Evolutionary conservation across 2,329 filamentous ascomycete species (phyloP).

Genomic region (Microdochium nivale): DNA sequence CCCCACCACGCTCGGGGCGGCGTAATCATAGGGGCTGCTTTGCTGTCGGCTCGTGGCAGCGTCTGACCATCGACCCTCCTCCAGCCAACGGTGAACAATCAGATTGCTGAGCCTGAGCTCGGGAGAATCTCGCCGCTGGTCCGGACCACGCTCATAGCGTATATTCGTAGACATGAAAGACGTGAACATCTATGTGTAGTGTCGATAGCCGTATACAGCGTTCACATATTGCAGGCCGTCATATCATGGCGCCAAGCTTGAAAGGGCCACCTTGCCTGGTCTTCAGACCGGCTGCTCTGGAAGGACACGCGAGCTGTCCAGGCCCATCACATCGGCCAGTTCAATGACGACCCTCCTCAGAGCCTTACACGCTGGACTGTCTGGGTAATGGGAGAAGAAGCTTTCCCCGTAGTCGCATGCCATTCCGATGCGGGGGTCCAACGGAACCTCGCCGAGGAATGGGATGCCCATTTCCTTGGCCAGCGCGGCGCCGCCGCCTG

Average conservation of each 20-base stretch:
- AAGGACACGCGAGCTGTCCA: constrained; percentile 47
- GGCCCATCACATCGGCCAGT: constrained; percentile 57
- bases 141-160: too few species aligned
- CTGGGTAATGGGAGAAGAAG: constrained; percentile 88
- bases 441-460: constrained; percentile 80
- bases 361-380: constrained; percentile 81
- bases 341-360: constrained; percentile 72
- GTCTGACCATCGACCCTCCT: too few species aligned
- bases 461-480: constrained; percentile 82
- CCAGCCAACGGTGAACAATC: too few species aligned
- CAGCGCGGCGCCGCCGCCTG: constrained; percentile 72
- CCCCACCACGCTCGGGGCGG: constrained; percentile 49
- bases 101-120: too few species aligned
- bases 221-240: neutral
- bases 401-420: constrained; percentile 96
- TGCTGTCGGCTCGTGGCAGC: too few species aligned
- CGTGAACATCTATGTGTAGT: too few species aligned
- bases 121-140: too few species aligned
- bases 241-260: neutral
- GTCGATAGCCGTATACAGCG: too few species aligned
- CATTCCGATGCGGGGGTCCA: constrained; percentile 93
- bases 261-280: constrained; percentile 4
- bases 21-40: constrained; percentile 8
- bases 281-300: constrained; percentile 23
- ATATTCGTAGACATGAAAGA: too few species aligned